Percentiles rank a stretch among this genome's conserved stretches.
These are phyloP conservation scores for Penicillium sp. DNA, from an alignment of 2,329 filamentous ascomycete genomes.

Conservation along the genomic window DNA sequence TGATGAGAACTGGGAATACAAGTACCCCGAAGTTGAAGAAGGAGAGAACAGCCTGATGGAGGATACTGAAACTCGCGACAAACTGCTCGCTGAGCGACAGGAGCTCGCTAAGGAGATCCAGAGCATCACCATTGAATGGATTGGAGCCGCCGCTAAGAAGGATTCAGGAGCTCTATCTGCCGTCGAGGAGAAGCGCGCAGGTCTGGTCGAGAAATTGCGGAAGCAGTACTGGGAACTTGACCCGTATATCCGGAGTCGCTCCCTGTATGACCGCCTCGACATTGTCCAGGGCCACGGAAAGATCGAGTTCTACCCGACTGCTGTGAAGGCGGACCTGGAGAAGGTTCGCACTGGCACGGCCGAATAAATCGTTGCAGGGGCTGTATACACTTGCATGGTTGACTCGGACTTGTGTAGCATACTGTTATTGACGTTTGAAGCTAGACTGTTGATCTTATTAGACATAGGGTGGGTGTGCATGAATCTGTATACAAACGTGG, in stretches of 20 bases:
- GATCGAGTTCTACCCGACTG: constrained; percentile 67
- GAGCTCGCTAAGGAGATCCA: constrained; percentile 73
- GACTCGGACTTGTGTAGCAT: not conserved
- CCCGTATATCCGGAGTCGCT: constrained; percentile 78
- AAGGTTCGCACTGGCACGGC: not conserved
- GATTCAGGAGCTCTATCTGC: constrained; percentile 48
- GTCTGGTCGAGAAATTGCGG: constrained; percentile 64
- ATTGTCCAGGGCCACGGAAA: constrained; percentile 68
- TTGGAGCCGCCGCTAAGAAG: constrained; percentile 53
- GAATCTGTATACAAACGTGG: not conserved
- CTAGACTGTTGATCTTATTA: not conserved
- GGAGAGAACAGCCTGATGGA: constrained; percentile 79
- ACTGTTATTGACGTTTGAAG: not conserved
- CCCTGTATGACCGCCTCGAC: constrained; percentile 80
- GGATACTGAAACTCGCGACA: constrained; percentile 63
- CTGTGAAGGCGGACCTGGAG: constrained; percentile 16
- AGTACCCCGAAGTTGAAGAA: constrained; percentile 72
- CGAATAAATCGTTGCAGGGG: constrained; percentile 4
- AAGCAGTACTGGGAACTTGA: constrained; percentile 88
- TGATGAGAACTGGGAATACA: constrained; percentile 79
- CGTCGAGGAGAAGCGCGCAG: constrained; percentile 59
- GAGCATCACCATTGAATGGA: constrained; percentile 73
- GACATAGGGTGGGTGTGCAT: not conserved
- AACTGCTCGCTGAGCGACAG: constrained; percentile 64
- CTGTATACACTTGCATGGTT: not conserved